These are phyloP conservation scores for Eucalyptus cladocalyx DNA, from an alignment of 345 rosid genomes.

Conservation along the genomic window DNA sequence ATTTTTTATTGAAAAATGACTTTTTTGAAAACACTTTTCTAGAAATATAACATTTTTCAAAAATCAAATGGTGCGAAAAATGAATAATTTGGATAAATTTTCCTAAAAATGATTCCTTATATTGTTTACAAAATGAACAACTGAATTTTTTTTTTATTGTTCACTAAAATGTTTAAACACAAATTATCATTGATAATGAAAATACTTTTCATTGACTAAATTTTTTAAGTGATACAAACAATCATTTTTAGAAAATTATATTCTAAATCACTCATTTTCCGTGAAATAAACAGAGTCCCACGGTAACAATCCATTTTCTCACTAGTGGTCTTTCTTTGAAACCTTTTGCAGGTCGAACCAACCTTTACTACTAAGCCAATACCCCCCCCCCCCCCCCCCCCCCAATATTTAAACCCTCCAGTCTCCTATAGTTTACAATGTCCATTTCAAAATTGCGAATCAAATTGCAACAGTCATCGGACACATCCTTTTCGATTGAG, in stretches of 20 bases:
- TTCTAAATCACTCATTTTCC: not conserved
- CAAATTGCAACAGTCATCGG: not conserved
- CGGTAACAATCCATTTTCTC: not conserved
- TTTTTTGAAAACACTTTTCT: no score
- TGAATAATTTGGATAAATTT: no score
- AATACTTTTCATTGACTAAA: not conserved
- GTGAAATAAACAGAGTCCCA: rapidly evolving
- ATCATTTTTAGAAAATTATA: not conserved
- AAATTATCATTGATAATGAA: not conserved
- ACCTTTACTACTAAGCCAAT: not conserved
- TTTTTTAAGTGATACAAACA: not conserved
- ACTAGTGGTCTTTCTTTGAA: not conserved
- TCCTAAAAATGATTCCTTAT: not conserved
- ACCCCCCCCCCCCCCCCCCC: rapidly evolving
- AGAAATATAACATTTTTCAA: not conserved
- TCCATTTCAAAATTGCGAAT: rapidly evolving
- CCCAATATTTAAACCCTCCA: not conserved
- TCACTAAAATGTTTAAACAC: not conserved
- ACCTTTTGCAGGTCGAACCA: rapidly evolving
- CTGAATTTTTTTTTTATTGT: rapidly evolving
- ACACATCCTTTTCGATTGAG: rapidly evolving
- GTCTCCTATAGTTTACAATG: not conserved
- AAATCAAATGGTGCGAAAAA: not conserved
- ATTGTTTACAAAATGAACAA: not conserved
- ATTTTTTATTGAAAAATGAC: no score